phyloP scores from a whole-genome alignment of 176 grass and related monocot genomes.

The Oryza meridionalis region DNA sequence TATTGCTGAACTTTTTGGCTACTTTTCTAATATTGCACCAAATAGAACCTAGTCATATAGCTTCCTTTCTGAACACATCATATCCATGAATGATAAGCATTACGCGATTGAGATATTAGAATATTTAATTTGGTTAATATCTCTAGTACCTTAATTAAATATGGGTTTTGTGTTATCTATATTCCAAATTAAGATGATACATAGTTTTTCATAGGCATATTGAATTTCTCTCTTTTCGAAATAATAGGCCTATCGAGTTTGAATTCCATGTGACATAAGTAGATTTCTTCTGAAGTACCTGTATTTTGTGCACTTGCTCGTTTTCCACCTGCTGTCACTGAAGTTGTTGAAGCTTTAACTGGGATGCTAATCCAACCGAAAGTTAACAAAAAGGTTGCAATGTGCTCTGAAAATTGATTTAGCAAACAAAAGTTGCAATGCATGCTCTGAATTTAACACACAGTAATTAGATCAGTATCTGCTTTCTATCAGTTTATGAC shows the following conservation, averaged over 20 bases:
- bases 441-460: background rate
- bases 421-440: background rate
- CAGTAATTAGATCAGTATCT: background rate
- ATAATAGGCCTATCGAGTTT: background rate
- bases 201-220: background rate
- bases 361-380: background rate
- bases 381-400: background rate
- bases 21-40: background rate
- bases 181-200: background rate
- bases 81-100: background rate
- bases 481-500: background rate
- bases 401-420: background rate
- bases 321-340: background rate
- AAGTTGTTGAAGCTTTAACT: background rate
- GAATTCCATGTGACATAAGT: background rate
- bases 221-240: background rate
- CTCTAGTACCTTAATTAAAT: background rate
- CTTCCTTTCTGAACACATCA: background rate
- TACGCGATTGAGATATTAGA: background rate
- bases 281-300: background rate
- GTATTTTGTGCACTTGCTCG: background rate
- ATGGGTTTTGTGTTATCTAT: background rate
- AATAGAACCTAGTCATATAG: background rate
- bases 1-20: background rate
- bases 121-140: background rate